Conservation (phyloP, 148 eudicot species). For the Cornus controversa region DNA sequence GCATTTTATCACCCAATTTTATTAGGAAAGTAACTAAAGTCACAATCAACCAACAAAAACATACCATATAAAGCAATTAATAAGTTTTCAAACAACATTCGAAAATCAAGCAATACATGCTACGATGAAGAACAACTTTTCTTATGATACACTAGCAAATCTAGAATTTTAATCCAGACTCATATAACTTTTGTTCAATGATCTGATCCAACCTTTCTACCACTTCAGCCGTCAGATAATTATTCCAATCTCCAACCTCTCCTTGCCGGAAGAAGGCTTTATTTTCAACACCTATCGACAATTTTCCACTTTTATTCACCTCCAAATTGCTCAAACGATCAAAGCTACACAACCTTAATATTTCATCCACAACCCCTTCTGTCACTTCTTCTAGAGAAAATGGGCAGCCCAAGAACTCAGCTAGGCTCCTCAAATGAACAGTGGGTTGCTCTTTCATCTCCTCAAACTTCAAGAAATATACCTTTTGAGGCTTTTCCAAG, state of each 20-base stretch:
- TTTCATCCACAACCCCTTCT: slow-evolving; percentile 21
- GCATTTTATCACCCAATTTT: too few relatives aligned
- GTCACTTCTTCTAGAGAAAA: slow-evolving; percentile 9
- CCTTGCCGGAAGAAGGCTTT: slow-evolving; percentile 28
- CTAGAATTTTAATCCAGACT: not conserved
- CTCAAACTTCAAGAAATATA: slow-evolving; percentile 30
- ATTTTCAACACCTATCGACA: too few relatives aligned
- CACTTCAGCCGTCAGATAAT: slow-evolving; percentile 38
- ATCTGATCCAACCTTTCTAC: not conserved
- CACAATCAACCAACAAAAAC: too few relatives aligned
- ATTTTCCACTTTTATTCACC: not conserved
- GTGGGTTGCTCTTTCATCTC: slow-evolving; percentile 36
- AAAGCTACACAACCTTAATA: slow-evolving; percentile 38
- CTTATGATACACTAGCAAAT: too few relatives aligned
- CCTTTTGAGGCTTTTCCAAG: slow-evolving; percentile 10
- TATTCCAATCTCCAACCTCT: slow-evolving; percentile 48
- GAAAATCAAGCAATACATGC: too few relatives aligned
- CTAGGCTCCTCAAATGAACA: slow-evolving; percentile 29
- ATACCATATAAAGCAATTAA: too few relatives aligned
- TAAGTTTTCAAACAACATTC: too few relatives aligned
- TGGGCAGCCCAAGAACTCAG: slow-evolving; percentile 18
- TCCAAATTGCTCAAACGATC: slow-evolving; percentile 8
- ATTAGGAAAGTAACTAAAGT: too few relatives aligned
- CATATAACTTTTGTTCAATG: not conserved
- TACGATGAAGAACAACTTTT: too few relatives aligned